Conservation (phyloP, 148 eudicot genomes). For the Simmondsia chinensis region DNA sequence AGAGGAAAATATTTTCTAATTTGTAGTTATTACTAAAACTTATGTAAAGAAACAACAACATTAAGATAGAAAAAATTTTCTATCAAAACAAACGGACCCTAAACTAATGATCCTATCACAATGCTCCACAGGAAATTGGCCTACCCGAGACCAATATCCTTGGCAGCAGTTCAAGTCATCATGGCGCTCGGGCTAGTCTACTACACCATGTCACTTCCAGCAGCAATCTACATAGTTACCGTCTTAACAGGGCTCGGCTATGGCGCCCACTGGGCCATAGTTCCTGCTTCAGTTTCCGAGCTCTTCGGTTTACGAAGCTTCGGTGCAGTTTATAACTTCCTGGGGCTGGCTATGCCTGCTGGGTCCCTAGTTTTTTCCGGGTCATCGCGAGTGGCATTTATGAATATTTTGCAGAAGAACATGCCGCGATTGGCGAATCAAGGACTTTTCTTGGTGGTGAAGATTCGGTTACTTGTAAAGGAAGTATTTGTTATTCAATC, state of each 20-base stretch:
- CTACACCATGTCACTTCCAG: conserved; percentile 47
- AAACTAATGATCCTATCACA: too few relatives aligned
- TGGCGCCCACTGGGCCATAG: conserved; percentile 63
- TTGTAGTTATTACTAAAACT: too few relatives aligned
- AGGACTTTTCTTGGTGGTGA: conserved; percentile 9
- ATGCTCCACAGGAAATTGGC: conserved; percentile 36
- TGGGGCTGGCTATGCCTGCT: conserved; percentile 33
- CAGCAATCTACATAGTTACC: conserved; percentile 37
- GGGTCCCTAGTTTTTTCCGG: conserved; percentile 48
- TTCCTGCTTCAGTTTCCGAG: conserved; percentile 55
- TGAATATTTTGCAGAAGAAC: conserved; percentile 45
- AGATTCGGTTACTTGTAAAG: conserved; percentile 24
- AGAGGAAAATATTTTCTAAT: too few relatives aligned
- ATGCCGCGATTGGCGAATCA: conserved; percentile 7
- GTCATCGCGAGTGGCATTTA: conserved; percentile 50
- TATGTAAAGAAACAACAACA: too few relatives aligned
- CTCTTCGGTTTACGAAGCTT: conserved; percentile 55
- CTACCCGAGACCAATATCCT: conserved; percentile 50
- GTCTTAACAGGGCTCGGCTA: conserved; percentile 39
- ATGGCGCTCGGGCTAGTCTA: conserved; percentile 46
- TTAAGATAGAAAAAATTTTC: too few relatives aligned
- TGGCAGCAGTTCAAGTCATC: conserved; percentile 46
- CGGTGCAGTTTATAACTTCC: conserved; percentile 43
- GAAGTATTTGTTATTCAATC: conserved; percentile 43
- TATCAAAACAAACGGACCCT: too few relatives aligned